Conservation (phyloP, 352 stramenopile species). For the Phytophthora sojae region DNA sequence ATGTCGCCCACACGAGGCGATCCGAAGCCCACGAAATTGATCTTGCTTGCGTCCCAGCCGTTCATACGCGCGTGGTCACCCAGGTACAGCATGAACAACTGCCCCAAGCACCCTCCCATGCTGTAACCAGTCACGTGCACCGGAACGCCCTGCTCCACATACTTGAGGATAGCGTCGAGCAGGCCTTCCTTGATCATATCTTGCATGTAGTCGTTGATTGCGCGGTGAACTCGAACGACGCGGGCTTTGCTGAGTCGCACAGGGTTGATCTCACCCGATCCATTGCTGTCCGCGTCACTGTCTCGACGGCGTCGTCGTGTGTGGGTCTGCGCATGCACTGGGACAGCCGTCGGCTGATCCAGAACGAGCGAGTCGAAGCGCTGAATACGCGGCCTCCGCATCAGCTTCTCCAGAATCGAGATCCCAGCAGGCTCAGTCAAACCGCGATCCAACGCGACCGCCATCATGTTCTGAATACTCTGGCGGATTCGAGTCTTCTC, state of each 20-base stretch:
- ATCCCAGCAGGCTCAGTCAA: constrained; percentile 71
- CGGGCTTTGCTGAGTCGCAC: constrained; percentile 62
- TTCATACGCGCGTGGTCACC: constrained; percentile 82
- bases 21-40: constrained; percentile 88
- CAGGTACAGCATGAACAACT: constrained; percentile 83
- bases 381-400: constrained; percentile 61
- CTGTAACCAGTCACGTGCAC: constrained; percentile 89
- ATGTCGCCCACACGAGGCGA: constrained; percentile 82
- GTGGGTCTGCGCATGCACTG: constrained; percentile 65
- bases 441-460: constrained; percentile 76
- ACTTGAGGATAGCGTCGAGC: constrained; percentile 76
- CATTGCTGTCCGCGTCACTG: constrained; percentile 60
- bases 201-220: constrained; percentile 85
- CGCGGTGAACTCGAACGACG: constrained; percentile 78
- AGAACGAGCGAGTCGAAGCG: constrained; percentile 79
- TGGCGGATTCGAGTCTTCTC: constrained; percentile 88
- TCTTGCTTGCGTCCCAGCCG: constrained; percentile 74
- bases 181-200: constrained; percentile 87
- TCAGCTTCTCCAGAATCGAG: constrained; percentile 81
- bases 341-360: constrained; percentile 58
- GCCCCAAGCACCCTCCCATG: constrained; percentile 86
- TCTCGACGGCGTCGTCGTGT: constrained; percentile 54
- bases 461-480: constrained; percentile 90
- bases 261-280: constrained; percentile 58
- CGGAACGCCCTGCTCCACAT: constrained; percentile 72